Evolutionary conservation across 352 stramenopile genomes (phyloP).

Genomic region (Phytophthora macrochlamydospora): DNA sequence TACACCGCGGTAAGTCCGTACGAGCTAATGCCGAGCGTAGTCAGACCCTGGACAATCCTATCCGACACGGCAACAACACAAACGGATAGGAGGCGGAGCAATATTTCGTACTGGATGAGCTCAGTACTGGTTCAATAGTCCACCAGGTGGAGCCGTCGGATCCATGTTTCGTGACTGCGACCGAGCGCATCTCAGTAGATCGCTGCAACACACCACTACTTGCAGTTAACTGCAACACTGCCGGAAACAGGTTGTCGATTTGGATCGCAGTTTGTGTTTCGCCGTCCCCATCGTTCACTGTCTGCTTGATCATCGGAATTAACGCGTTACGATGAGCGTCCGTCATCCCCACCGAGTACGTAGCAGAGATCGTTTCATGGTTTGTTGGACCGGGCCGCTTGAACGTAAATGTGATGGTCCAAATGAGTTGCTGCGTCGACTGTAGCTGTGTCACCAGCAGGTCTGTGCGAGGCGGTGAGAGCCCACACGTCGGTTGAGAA

Average conservation of each 20-base stretch:
- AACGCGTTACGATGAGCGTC: slow-evolving; percentile 64
- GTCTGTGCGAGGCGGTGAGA: slow-evolving; percentile 72
- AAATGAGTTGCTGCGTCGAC: slow-evolving; percentile 70
- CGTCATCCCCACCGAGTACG: slow-evolving; percentile 54
- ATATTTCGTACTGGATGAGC: slow-evolving; percentile 37
- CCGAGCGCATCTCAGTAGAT: slow-evolving; percentile 53
- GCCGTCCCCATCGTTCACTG: slow-evolving; percentile 31
- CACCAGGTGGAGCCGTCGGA: slow-evolving; percentile 67
- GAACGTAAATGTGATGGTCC: slow-evolving; percentile 78
- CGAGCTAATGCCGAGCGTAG: slow-evolving; percentile 76
- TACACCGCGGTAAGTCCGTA: slow-evolving; percentile 89
- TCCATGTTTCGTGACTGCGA: slow-evolving; percentile 69
- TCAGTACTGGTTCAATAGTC: slow-evolving; percentile 54
- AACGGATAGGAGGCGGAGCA: slow-evolving; percentile 53
- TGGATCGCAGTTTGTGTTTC: slow-evolving; percentile 49
- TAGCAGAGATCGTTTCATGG: slow-evolving; percentile 61
- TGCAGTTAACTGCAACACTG: slow-evolving; percentile 77
- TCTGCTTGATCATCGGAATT: slow-evolving; percentile 80
- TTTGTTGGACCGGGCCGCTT: slow-evolving; percentile 63
- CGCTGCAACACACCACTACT: slow-evolving; percentile 61
- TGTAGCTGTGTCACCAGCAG: slow-evolving; percentile 74
- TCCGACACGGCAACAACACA: slow-evolving; percentile 87
- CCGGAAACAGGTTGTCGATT: slow-evolving; percentile 56
- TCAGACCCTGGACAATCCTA: slow-evolving; percentile 85
- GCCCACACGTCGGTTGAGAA: slow-evolving; percentile 82